A percentile compares a stretch with the other conserved stretches of the same genome.
These are phyloP conservation scores for Ophiostoma quercus DNA, from an alignment of 2,329 filamentous ascomycete genomes.

Conservation along the genomic window DNA sequence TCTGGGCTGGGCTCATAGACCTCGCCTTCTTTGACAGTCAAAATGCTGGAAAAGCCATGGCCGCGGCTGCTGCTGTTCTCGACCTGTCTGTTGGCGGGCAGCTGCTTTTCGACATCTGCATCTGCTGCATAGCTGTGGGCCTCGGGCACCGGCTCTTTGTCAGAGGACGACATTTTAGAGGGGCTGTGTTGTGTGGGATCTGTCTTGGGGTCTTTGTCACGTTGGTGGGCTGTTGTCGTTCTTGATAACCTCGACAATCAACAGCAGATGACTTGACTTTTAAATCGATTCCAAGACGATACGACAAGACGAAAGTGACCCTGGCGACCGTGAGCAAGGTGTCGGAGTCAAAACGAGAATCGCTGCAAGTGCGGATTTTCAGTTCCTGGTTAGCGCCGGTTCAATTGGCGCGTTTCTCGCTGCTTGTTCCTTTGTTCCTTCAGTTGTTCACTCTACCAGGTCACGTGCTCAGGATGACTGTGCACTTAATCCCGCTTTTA, in stretches of 20 bases:
- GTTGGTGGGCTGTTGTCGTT: background rate
- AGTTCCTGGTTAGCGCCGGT: constrained; percentile 11
- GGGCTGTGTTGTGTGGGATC: background rate
- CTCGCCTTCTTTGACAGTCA: constrained; percentile 34
- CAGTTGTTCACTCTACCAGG: background rate
- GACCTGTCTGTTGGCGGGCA: background rate
- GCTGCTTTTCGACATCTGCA: constrained; percentile 29
- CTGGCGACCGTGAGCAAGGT: background rate
- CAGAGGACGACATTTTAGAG: constrained; percentile 22
- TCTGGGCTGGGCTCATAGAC: constrained; percentile 33
- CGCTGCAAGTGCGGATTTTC: constrained; percentile 11
- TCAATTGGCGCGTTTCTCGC: constrained; percentile 2
- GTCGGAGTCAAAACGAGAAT: constrained; percentile 7
- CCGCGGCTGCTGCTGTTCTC: background rate
- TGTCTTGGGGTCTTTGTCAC: background rate
- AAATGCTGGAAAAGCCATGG: constrained; percentile 25
- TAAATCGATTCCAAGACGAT: background rate
- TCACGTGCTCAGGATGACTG: background rate
- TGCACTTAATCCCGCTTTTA: background rate
- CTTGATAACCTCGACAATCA: background rate
- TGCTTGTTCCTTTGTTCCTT: background rate
- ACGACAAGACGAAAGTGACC: background rate
- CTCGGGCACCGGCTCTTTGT: constrained; percentile 16
- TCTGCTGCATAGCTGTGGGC: constrained; percentile 23
- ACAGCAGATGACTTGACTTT: background rate